Percentiles rank a stretch among this genome's conserved stretches.
phyloP scores from a whole-genome alignment of 441 rosid genomes.

The Flueggea neowawraea region DNA sequence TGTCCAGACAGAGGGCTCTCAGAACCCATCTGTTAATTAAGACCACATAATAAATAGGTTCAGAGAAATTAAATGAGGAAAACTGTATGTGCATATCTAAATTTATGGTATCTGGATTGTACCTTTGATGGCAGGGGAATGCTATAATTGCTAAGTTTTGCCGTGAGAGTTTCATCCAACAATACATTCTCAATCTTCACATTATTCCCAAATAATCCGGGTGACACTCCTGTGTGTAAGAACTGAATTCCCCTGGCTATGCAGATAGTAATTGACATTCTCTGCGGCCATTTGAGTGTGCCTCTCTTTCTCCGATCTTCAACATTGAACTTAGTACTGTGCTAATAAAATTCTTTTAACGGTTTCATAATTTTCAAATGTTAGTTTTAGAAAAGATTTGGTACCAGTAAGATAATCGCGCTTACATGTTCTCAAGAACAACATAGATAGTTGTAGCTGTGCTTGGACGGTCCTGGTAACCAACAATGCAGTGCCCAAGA shows the following conservation, averaged over 20 bases:
- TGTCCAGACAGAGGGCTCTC: no score
- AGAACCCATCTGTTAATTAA: no score
- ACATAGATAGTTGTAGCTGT: slow-evolving; percentile 37
- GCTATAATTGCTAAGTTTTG: slow-evolving; percentile 63
- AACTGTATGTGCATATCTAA: no score
- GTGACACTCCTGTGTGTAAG: slow-evolving; percentile 64
- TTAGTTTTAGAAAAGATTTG: no score
- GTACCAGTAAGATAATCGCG: slow-evolving; percentile 56
- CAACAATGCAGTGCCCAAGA: slow-evolving; percentile 83
- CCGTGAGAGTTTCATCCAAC: slow-evolving; percentile 73
- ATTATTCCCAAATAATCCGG: slow-evolving; percentile 69
- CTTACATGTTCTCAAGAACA: slow-evolving; percentile 62
- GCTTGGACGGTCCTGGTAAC: slow-evolving; percentile 66
- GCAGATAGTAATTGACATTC: slow-evolving; percentile 79
- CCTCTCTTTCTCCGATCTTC: no score
- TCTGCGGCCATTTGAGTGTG: slow-evolving; percentile 75
- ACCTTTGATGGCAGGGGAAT: slow-evolving; percentile 31
- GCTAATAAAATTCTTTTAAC: no score
- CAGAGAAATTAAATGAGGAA: no score
- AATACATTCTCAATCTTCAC: slow-evolving; percentile 65
- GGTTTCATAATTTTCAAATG: no score
- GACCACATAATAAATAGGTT: no score
- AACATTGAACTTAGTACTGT: no score
- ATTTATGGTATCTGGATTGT: no score
- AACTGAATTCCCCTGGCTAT: slow-evolving; percentile 87